phyloP scores from a whole-genome alignment of 169 alveolate genomes.

The Plasmodium gonderi region DNA sequence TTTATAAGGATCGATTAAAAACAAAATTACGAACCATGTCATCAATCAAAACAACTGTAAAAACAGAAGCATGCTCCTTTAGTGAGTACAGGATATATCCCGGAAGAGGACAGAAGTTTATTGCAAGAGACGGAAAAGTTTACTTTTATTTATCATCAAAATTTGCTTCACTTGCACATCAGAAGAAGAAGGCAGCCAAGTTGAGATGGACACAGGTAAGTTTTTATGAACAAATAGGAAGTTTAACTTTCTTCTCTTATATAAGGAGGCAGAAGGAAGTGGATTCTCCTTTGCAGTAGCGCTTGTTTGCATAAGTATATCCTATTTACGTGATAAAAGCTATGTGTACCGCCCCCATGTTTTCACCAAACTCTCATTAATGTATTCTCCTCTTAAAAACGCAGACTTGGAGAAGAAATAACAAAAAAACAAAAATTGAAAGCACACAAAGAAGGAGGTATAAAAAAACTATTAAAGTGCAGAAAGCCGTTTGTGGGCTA shows the following conservation, averaged over 20 bases:
- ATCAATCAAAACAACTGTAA: conserved; percentile 89
- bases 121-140: conserved; percentile 97
- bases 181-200: conserved; percentile 96
- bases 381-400: background rate
- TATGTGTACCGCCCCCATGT: background rate
- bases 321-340: background rate
- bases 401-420: conserved; percentile 96
- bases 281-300: background rate
- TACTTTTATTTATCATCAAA: conserved; percentile 91
- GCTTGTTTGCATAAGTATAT: background rate
- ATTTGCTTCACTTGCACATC: conserved; percentile 93
- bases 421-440: conserved; percentile 92
- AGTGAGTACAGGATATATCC: conserved; percentile 98
- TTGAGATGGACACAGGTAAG: conserved; percentile 95
- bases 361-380: background rate
- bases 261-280: no score
- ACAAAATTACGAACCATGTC: conserved; percentile 78
- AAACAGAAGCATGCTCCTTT: conserved; percentile 97
- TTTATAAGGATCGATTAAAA: background rate
- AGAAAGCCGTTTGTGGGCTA: conserved; percentile 97
- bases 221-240: background rate
- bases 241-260: background rate
- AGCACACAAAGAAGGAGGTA: conserved; percentile 84
- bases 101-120: conserved; percentile 97
- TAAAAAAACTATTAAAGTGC: conserved; percentile 90